A percentile compares a stretch with the other conserved stretches of the same genome.
These are phyloP conservation scores for Pseudopithomyces maydicus DNA, from an alignment of 2,329 filamentous ascomycete genomes.

Conservation along the genomic window DNA sequence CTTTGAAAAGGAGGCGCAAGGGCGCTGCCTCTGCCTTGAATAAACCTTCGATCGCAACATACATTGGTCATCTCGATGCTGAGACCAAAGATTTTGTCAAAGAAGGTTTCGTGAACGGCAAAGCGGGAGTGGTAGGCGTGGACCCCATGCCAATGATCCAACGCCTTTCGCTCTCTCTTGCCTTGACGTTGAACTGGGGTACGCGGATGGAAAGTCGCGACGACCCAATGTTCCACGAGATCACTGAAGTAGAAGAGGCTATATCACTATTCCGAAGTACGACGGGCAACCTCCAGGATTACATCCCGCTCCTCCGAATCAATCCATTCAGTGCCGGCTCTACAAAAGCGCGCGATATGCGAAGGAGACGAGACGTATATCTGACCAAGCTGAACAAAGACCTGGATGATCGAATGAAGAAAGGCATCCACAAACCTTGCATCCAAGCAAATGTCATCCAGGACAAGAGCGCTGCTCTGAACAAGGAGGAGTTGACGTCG, in stretches of 20 bases:
- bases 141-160: constrained; percentile 73
- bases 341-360: constrained; percentile 63
- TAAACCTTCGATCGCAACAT: constrained; percentile 66
- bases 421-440: constrained; percentile 65
- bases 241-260: constrained; percentile 66
- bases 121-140: constrained; percentile 58
- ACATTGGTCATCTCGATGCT: constrained; percentile 65
- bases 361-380: constrained; percentile 65
- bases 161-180: constrained; percentile 65
- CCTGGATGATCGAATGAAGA: constrained; percentile 64
- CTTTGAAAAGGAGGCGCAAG: constrained; percentile 67
- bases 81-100: constrained; percentile 67
- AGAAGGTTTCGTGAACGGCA: constrained; percentile 64
- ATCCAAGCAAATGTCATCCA: constrained; percentile 71
- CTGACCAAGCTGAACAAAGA: constrained; percentile 62
- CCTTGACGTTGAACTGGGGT: constrained; percentile 70
- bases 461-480: constrained; percentile 67
- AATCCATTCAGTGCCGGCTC: constrained; percentile 67
- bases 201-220: constrained; percentile 64
- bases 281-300: constrained; percentile 66
- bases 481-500: constrained; percentile 65
- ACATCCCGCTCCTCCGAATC: constrained; percentile 62
- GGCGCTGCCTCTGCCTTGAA: constrained; percentile 69
- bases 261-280: constrained; percentile 65
- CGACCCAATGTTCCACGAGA: constrained; percentile 66